Evolutionary conservation across 495 filamentous ascomycete genomes (phyloP).

Genomic region (Saxophila tyrrhenica): DNA sequence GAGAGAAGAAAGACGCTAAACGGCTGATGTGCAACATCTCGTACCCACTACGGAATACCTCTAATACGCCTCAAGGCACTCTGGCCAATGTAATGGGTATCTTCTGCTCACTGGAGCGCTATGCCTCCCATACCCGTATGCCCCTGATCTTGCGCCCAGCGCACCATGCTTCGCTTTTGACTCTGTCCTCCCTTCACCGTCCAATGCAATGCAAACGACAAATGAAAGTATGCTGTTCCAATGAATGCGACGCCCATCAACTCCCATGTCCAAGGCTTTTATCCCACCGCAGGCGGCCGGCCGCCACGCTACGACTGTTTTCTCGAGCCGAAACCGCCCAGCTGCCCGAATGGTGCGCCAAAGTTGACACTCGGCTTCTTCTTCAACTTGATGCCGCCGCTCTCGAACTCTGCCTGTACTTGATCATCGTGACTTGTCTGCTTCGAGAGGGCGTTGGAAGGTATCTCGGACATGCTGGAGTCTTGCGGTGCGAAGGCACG

Average conservation of each 20-base stretch:
- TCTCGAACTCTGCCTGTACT: conserved; percentile 1
- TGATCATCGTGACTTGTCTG: not conserved
- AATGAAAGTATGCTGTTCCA: not conserved
- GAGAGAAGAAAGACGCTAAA: too few species aligned
- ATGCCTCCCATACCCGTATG: not conserved
- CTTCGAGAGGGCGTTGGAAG: not conserved
- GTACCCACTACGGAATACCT: not conserved
- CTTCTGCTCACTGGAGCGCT: not conserved
- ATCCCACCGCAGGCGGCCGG: not conserved
- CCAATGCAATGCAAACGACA: not conserved
- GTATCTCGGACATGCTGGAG: not conserved
- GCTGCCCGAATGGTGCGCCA: conserved; percentile 15
- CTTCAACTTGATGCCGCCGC: conserved; percentile 18
- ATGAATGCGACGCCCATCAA: not conserved
- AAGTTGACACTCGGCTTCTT: conserved; percentile 18
- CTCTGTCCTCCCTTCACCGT: not conserved
- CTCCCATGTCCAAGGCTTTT: not conserved
- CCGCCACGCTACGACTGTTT: conserved; percentile 9
- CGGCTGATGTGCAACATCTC: too few species aligned
- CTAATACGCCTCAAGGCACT: not conserved
- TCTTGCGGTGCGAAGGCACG: not conserved
- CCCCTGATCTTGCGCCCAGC: not conserved
- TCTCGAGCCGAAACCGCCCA: conserved; percentile 15
- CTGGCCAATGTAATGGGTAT: not conserved
- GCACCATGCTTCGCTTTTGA: not conserved